These are phyloP conservation scores for Taphrina deformans DNA, from an alignment of 1,139 yeast species.

Conservation along the genomic window DNA sequence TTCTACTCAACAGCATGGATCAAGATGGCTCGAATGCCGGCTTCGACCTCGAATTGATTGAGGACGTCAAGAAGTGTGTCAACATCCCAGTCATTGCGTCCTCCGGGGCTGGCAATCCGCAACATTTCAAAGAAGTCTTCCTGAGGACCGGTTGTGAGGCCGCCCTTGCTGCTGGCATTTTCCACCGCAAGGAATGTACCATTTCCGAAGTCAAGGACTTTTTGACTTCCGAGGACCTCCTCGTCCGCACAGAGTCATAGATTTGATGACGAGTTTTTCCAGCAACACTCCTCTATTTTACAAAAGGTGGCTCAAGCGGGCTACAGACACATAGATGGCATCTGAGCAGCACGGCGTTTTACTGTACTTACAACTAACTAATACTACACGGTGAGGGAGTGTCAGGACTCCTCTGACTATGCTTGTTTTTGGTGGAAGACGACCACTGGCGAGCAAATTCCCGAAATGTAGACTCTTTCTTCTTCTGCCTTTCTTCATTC, in stretches of 20 bases:
- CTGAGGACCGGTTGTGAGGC: slow-evolving; percentile 82
- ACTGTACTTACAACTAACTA: background rate
- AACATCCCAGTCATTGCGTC: slow-evolving; percentile 93
- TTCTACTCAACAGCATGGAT: slow-evolving; percentile 87
- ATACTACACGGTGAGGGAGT: background rate
- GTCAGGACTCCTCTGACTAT: background rate
- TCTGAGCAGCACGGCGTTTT: slow-evolving; percentile 14
- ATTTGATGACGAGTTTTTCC: background rate
- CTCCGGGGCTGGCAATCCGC: slow-evolving; percentile 93
- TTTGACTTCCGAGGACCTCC: slow-evolving; percentile 55
- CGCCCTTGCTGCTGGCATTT: slow-evolving; percentile 97
- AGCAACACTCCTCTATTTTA: background rate
- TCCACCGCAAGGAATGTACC: slow-evolving; percentile 89
- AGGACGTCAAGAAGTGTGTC: slow-evolving; percentile 73
- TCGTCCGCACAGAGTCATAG: slow-evolving; percentile 45
- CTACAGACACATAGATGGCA: slow-evolving; percentile 3
- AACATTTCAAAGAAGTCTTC: slow-evolving; percentile 85
- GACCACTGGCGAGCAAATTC: background rate
- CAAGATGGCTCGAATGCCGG: slow-evolving; percentile 95
- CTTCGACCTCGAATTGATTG: slow-evolving; percentile 77
- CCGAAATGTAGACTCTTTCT: background rate
- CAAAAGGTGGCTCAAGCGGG: background rate
- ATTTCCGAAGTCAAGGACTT: slow-evolving; percentile 77
- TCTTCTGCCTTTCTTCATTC: background rate
- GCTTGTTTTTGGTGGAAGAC: background rate